A percentile compares a stretch with the other conserved stretches of the same genome.
These are phyloP conservation scores for Inga laurina DNA, from an alignment of 306 rosid genomes.

Conservation along the genomic window DNA sequence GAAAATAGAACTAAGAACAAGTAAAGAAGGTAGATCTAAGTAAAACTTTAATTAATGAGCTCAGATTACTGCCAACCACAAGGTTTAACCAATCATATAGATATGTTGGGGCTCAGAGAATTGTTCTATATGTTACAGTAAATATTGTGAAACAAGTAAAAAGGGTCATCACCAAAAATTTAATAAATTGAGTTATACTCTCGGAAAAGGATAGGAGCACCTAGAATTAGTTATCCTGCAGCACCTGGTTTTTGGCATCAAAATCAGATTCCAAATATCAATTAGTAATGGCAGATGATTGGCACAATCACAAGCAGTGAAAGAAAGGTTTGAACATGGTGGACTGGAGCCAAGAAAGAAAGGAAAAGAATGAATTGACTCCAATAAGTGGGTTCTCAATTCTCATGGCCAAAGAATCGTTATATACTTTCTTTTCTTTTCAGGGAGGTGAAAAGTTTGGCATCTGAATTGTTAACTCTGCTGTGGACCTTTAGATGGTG, in stretches of 20 bases:
- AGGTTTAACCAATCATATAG: neutral
- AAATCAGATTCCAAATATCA: constrained; percentile 10
- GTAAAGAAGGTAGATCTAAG: neutral
- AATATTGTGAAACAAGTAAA: neutral
- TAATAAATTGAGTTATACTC: neutral
- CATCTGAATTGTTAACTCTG: constrained; percentile 17
- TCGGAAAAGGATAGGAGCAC: neutral
- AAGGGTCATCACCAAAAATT: neutral
- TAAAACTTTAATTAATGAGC: neutral
- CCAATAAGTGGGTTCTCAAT: neutral
- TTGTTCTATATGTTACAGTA: neutral
- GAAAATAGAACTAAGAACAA: neutral
- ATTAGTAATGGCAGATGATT: neutral
- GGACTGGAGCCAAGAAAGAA: neutral
- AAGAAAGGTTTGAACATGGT: neutral
- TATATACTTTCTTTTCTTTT: neutral
- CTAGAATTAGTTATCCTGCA: neutral
- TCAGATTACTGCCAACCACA: neutral
- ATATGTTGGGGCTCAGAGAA: neutral
- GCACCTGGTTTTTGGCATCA: constrained; percentile 1
- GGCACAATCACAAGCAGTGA: neutral
- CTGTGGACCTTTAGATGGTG: constrained; percentile 13
- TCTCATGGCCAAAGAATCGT: neutral
- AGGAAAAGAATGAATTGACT: constrained; percentile 15
- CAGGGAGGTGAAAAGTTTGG: neutral